These are phyloP conservation scores for Lasiosphaeria miniovina DNA, from an alignment of 495 filamentous ascomycete species.

Conservation along the genomic window DNA sequence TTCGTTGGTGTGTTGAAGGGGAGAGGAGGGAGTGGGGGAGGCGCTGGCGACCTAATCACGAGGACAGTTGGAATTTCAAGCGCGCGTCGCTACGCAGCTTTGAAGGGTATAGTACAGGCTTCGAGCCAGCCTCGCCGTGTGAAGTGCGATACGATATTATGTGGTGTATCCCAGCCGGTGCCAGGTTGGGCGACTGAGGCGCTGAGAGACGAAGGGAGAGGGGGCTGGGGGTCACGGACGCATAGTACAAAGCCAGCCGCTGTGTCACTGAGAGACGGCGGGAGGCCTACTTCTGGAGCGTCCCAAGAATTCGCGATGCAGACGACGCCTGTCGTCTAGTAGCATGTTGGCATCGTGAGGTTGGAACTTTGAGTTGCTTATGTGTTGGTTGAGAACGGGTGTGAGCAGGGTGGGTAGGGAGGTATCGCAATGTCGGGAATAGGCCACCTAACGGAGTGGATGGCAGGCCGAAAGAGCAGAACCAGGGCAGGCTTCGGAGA, in stretches of 20 bases:
- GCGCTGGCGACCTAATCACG: neutral
- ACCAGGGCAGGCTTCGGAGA: neutral
- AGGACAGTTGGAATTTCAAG: too few species aligned
- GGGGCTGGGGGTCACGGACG: neutral
- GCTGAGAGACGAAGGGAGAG: neutral
- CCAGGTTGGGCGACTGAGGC: neutral
- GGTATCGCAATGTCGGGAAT: neutral
- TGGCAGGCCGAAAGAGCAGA: neutral
- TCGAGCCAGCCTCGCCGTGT: too few species aligned
- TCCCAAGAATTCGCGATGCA: constrained; percentile 17
- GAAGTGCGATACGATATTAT: neutral
- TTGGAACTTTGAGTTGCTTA: neutral
- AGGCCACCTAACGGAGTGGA: neutral
- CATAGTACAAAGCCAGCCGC: constrained; percentile 1
- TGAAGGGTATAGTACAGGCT: too few species aligned
- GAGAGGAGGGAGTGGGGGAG: neutral
- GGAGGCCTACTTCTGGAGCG: constrained; percentile 1
- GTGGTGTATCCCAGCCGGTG: neutral
- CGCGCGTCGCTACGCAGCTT: too few species aligned
- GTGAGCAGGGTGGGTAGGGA: neutral
- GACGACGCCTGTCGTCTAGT: constrained; percentile 21
- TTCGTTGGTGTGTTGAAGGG: neutral
- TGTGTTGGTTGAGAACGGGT: too few species aligned
- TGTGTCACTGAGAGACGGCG: constrained; percentile 9
- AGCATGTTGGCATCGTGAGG: constrained; percentile 33